A percentile compares a stretch with the other conserved stretches of the same genome.
phyloP scores from a whole-genome alignment of 495 filamentous ascomycete genomes.

The Trichoderma gamsii region DNA sequence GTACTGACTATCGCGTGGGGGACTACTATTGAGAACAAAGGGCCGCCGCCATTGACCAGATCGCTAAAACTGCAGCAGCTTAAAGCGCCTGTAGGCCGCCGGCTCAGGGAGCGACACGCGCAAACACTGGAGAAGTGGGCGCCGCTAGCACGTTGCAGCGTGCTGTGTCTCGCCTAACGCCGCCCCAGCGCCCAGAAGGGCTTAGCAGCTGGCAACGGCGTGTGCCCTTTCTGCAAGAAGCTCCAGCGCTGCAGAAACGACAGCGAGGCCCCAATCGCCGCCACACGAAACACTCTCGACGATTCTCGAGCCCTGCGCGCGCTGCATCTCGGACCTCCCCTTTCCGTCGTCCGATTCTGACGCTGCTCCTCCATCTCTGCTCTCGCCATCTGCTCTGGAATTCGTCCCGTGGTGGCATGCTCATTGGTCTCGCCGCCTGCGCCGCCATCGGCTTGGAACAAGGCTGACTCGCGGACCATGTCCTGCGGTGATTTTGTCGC shows the following conservation, averaged over 20 bases:
- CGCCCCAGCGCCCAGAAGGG: background rate
- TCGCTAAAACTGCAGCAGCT: too few relatives aligned
- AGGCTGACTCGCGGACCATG: slow-evolving; percentile 14
- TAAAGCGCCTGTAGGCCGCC: too few relatives aligned
- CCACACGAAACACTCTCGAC: slow-evolving; percentile 10
- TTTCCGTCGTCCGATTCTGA: background rate
- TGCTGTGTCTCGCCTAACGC: slow-evolving; percentile 1
- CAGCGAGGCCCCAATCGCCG: slow-evolving; percentile 4
- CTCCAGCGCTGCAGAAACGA: slow-evolving; percentile 4
- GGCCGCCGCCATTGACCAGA: too few relatives aligned
- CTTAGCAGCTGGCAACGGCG: background rate
- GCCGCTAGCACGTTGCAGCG: background rate
- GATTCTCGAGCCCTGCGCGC: background rate
- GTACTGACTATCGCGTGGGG: too few relatives aligned
- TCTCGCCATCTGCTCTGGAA: background rate
- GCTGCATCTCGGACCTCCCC: background rate
- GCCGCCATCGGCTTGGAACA: slow-evolving; percentile 10
- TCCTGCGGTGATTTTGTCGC: slow-evolving; percentile 13
- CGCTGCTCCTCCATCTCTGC: background rate
- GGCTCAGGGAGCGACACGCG: background rate
- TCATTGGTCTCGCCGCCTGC: background rate
- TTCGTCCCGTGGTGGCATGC: background rate
- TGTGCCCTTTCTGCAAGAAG: slow-evolving; percentile 9
- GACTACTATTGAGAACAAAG: too few relatives aligned
- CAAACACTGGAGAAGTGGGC: background rate